These are phyloP conservation scores for Olyra latifolia DNA, from an alignment of 176 grass and related monocot genomes.

Conservation along the genomic window DNA sequence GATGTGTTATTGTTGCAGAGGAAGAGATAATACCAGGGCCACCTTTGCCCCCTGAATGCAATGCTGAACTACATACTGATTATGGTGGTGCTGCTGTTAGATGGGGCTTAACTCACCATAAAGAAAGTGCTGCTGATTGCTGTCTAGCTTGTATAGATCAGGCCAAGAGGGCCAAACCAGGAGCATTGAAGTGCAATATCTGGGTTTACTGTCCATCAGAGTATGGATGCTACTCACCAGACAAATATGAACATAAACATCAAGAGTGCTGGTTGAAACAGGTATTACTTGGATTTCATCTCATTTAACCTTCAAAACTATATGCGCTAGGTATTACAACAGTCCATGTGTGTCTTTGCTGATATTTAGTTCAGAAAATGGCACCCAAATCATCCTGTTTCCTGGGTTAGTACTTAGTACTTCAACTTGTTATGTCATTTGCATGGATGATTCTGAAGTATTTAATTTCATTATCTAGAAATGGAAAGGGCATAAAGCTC, in stretches of 20 bases:
- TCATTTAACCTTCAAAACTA: neutral
- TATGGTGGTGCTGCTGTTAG: conserved; percentile 69
- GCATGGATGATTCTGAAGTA: neutral
- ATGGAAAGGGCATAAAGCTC: neutral
- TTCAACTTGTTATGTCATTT: neutral
- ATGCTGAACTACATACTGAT: conserved; percentile 57
- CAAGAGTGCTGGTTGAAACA: conserved; percentile 99
- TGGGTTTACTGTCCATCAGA: conserved; percentile 85
- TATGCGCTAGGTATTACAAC: neutral
- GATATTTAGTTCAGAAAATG: conserved; percentile 2
- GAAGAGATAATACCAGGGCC: conserved; percentile 65
- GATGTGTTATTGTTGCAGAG: conserved; percentile 34
- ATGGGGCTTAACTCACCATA: conserved; percentile 71
- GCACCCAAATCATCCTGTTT: neutral
- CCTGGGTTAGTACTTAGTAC: neutral
- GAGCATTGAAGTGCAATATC: conserved; percentile 67
- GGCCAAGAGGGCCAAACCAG: conserved; percentile 54
- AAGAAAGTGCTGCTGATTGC: conserved; percentile 75
- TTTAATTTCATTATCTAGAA: neutral
- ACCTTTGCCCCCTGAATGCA: conserved; percentile 51
- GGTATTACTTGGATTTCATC: conserved; percentile 39
- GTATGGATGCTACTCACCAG: conserved; percentile 88
- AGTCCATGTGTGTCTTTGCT: neutral
- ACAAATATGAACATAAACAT: conserved; percentile 98
- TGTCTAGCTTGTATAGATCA: conserved; percentile 74